These are phyloP conservation scores for Trichoderma brevicompactum DNA, from an alignment of 2,329 filamentous ascomycete species.

Conservation along the genomic window DNA sequence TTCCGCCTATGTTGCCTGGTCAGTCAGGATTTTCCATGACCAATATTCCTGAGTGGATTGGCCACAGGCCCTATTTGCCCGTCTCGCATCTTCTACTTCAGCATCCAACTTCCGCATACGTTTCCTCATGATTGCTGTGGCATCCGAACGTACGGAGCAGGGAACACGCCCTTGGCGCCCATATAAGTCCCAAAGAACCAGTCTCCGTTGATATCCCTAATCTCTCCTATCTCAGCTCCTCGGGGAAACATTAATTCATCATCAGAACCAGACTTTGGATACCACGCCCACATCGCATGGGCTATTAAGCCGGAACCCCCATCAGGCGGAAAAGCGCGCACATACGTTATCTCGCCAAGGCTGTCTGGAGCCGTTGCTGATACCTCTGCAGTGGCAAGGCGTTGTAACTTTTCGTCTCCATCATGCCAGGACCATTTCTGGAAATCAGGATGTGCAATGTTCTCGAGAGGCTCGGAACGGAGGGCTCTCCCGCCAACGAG, in stretches of 20 bases:
- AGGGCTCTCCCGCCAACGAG: slow-evolving; percentile 77
- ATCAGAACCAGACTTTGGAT: slow-evolving; percentile 63
- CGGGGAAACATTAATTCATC: slow-evolving; percentile 86
- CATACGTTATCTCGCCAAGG: slow-evolving; percentile 36
- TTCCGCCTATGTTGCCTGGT: too few species aligned
- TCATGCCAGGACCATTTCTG: slow-evolving; percentile 59
- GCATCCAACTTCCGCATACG: not conserved
- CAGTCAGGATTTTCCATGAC: not conserved
- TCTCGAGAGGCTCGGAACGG: slow-evolving; percentile 58
- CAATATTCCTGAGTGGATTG: not conserved
- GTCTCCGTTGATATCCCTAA: slow-evolving; percentile 85
- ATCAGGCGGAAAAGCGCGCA: slow-evolving; percentile 67
- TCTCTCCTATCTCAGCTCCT: slow-evolving; percentile 80
- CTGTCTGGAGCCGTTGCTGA: slow-evolving; percentile 48
- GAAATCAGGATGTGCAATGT: slow-evolving; percentile 43
- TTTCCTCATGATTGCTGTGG: slow-evolving; percentile 9
- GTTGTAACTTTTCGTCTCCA: slow-evolving; percentile 46
- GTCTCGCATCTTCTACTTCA: not conserved
- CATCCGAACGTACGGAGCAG: slow-evolving; percentile 72
- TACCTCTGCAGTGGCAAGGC: slow-evolving; percentile 58
- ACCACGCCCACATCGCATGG: slow-evolving; percentile 76
- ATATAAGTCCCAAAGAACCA: slow-evolving; percentile 91
- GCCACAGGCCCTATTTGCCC: not conserved
- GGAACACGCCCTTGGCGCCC: slow-evolving; percentile 78
- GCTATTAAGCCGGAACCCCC: slow-evolving; percentile 71